These are phyloP conservation scores for Didymella keratinophila DNA, from an alignment of 2,329 filamentous ascomycete species.

Conservation along the genomic window DNA sequence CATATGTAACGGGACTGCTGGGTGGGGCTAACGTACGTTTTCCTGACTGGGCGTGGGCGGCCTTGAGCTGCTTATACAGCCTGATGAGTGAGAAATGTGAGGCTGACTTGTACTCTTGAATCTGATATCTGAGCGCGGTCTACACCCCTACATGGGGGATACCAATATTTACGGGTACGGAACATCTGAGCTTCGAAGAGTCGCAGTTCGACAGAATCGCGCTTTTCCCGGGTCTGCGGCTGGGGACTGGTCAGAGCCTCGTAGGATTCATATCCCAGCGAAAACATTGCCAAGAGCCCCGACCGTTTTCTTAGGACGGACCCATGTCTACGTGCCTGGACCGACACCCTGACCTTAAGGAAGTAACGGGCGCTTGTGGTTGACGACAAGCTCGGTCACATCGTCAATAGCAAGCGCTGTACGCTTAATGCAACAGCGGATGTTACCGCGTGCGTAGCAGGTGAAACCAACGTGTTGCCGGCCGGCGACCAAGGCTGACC, in stretches of 20 bases:
- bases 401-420: slow-evolving; percentile 5
- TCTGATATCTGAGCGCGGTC: slow-evolving; percentile 39
- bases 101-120: slow-evolving; percentile 42
- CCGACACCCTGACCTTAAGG: slow-evolving; percentile 37
- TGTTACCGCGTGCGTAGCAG: slow-evolving; percentile 12
- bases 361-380: slow-evolving; percentile 32
- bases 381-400: slow-evolving; percentile 15
- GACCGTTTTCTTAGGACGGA: slow-evolving; percentile 47
- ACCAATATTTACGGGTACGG: slow-evolving; percentile 46
- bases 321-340: slow-evolving; percentile 38
- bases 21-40: slow-evolving; percentile 50
- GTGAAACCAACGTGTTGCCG: slow-evolving; percentile 9
- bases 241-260: slow-evolving; percentile 49
- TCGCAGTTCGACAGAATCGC: slow-evolving; percentile 38
- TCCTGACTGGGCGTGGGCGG: slow-evolving; percentile 18
- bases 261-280: slow-evolving; percentile 47
- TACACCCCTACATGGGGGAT: slow-evolving; percentile 47
- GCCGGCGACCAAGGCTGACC: slow-evolving; percentile 12
- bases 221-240: slow-evolving; percentile 49
- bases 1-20: slow-evolving; percentile 28
- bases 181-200: slow-evolving; percentile 42
- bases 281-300: slow-evolving; percentile 45
- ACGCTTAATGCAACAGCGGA: slow-evolving; percentile 18
- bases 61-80: slow-evolving; percentile 17
- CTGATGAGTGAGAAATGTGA: slow-evolving; percentile 33